phyloP scores from a whole-genome alignment of 129 eudicot species.

The Flaveria bidentis region DNA sequence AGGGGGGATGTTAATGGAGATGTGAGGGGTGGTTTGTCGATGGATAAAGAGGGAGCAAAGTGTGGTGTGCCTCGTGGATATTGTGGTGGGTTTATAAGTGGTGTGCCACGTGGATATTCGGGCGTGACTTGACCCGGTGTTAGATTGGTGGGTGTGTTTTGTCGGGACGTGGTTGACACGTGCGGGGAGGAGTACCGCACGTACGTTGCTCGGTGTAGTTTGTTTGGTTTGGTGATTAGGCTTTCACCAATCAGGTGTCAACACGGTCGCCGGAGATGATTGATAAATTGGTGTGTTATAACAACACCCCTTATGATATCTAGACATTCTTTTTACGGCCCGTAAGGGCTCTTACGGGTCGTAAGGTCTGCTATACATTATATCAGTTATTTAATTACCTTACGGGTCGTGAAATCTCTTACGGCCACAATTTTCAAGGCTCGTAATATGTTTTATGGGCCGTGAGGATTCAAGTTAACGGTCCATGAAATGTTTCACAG shows the following conservation, averaged over 20 bases:
- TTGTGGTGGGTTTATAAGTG: conserved; percentile 25
- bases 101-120: conserved; percentile 37
- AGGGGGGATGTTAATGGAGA: neutral
- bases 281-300: too few species aligned
- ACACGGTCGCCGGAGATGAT: neutral
- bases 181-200: conserved; percentile 20
- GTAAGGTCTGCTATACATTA: too few species aligned
- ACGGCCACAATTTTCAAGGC: too few species aligned
- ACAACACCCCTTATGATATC: too few species aligned
- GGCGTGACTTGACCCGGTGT: conserved; percentile 43
- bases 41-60: conserved; percentile 54
- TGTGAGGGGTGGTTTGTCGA: conserved; percentile 24
- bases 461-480: too few species aligned
- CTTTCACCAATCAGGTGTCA: conserved; percentile 20
- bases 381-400: too few species aligned
- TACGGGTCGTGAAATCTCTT: too few species aligned
- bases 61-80: conserved; percentile 62
- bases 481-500: too few species aligned
- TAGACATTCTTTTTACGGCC: too few species aligned
- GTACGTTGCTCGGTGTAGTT: neutral
- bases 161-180: conserved; percentile 53
- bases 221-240: conserved; percentile 23
- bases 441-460: too few species aligned
- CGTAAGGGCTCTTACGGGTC: too few species aligned
- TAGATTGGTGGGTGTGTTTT: conserved; percentile 13